Percentiles rank a stretch among this genome's conserved stretches.
Evolutionary conservation across 768 basidiomycete genomes (phyloP).

Genomic region (Stropharia rugosoannulata): DNA sequence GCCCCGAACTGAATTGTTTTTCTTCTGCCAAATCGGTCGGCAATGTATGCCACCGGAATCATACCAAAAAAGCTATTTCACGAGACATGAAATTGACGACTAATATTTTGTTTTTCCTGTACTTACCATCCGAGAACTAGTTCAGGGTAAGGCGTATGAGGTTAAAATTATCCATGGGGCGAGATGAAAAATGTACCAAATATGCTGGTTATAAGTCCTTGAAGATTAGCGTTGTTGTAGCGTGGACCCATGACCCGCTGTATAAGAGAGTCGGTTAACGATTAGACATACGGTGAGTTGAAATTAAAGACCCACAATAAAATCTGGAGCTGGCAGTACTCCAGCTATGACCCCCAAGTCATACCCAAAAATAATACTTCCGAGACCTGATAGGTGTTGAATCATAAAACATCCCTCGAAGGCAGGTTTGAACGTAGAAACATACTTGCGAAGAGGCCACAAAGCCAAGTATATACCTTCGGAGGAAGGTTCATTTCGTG

Average conservation of each 20-base stretch:
- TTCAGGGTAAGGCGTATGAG: background rate
- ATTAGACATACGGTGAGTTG: too few relatives aligned
- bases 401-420: background rate
- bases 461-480: constrained; percentile 54
- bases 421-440: background rate
- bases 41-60: constrained; percentile 40
- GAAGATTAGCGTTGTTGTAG: constrained; percentile 32
- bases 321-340: constrained; percentile 38
- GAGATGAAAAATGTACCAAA: constrained; percentile 27
- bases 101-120: too few relatives aligned
- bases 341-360: constrained; percentile 52
- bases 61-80: constrained; percentile 41
- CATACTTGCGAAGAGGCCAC: constrained; percentile 50
- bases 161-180: background rate
- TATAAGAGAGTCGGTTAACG: too few relatives aligned
- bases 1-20: constrained; percentile 40
- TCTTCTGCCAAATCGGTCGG: constrained; percentile 37
- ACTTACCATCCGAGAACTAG: constrained; percentile 38
- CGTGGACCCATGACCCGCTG: constrained; percentile 36
- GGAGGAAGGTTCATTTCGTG: constrained; percentile 41
- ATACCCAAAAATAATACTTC: constrained; percentile 48
- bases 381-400: constrained; percentile 27
- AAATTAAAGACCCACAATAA: constrained; percentile 24
- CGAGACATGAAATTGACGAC: background rate
- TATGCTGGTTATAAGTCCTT: constrained; percentile 41